These are phyloP conservation scores for Leersia perrieri DNA, from an alignment of 176 grass and related monocot species.

Conservation along the genomic window DNA sequence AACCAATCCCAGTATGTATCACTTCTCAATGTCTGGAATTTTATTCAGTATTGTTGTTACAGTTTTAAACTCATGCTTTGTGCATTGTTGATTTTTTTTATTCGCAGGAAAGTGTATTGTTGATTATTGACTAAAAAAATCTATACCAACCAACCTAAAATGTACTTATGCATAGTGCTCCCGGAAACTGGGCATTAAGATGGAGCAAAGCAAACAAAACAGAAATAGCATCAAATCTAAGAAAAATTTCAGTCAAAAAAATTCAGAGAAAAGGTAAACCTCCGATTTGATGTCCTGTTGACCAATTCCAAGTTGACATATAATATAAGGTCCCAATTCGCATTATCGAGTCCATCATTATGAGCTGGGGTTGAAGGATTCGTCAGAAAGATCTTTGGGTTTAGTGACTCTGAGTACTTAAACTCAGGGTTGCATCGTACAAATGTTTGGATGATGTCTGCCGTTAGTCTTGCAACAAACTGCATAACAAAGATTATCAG, in stretches of 20 bases:
- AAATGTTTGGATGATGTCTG: constrained; percentile 70
- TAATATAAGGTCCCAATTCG: constrained; percentile 87
- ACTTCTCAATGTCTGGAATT: not conserved
- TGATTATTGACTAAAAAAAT: not conserved
- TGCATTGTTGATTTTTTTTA: not conserved
- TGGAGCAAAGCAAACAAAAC: constrained; percentile 10
- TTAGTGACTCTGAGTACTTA: constrained; percentile 75
- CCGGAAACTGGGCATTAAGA: not conserved
- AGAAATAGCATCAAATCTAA: not conserved
- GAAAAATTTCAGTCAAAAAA: too few relatives aligned
- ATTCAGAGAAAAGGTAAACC: constrained; percentile 49
- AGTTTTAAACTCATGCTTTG: not conserved
- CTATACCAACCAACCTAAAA: not conserved
- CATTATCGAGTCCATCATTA: constrained; percentile 96
- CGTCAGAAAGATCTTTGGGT: constrained; percentile 78
- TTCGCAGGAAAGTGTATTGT: too few relatives aligned
- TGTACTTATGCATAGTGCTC: not conserved
- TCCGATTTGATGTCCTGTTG: constrained; percentile 64
- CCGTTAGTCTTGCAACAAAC: constrained; percentile 72
- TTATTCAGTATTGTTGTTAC: not conserved
- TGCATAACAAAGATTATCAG: constrained; percentile 39
- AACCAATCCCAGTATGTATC: not conserved
- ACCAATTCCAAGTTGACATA: constrained; percentile 83
- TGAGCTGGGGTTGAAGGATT: constrained; percentile 66
- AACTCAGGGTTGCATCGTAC: constrained; percentile 66